Evolutionary conservation across 805 yeast genomes (phyloP).

Genomic region (Teunomyces stri): DNA sequence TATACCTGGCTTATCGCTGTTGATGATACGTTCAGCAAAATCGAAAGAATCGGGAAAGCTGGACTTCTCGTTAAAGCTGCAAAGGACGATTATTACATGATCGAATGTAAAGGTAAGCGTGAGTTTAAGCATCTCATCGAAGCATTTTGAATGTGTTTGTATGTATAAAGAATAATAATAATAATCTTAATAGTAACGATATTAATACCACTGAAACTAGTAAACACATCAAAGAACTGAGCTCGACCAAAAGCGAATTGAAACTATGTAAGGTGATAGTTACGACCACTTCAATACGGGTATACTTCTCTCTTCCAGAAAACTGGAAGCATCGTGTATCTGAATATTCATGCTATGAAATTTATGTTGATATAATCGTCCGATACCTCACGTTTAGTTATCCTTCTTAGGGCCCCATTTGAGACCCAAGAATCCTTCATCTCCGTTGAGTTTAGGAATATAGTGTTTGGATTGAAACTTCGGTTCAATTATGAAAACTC

Average conservation of each 20-base stretch:
- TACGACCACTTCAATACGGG: not conserved
- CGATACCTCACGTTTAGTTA: slow-evolving; percentile 5
- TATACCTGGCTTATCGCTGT: slow-evolving; percentile 33
- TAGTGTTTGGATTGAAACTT: slow-evolving; percentile 43
- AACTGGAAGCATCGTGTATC: slow-evolving; percentile 14
- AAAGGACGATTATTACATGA: slow-evolving; percentile 35
- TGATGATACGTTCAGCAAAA: slow-evolving; percentile 24
- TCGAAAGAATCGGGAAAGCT: slow-evolving; percentile 43
- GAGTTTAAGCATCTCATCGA: slow-evolving; percentile 32
- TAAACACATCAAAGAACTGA: not conserved
- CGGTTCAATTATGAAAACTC: slow-evolving; percentile 71
- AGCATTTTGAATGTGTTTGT: slow-evolving; percentile 12
- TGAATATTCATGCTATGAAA: slow-evolving; percentile 19
- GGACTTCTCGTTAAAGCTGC: slow-evolving; percentile 35
- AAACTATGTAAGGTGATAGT: not conserved
- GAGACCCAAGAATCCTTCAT: slow-evolving; percentile 70
- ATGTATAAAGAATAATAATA: not conserved
- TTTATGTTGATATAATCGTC: not conserved
- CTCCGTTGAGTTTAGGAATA: slow-evolving; percentile 36
- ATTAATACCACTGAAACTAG: not conserved
- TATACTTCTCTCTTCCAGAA: not conserved
- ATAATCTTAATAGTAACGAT: not conserved
- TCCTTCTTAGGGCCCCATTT: slow-evolving; percentile 82
- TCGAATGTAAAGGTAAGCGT: slow-evolving; percentile 44
- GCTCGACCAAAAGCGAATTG: not conserved